phyloP scores from a whole-genome alignment of 2,329 filamentous ascomycete genomes.

The Thielaviopsis populi region DNA sequence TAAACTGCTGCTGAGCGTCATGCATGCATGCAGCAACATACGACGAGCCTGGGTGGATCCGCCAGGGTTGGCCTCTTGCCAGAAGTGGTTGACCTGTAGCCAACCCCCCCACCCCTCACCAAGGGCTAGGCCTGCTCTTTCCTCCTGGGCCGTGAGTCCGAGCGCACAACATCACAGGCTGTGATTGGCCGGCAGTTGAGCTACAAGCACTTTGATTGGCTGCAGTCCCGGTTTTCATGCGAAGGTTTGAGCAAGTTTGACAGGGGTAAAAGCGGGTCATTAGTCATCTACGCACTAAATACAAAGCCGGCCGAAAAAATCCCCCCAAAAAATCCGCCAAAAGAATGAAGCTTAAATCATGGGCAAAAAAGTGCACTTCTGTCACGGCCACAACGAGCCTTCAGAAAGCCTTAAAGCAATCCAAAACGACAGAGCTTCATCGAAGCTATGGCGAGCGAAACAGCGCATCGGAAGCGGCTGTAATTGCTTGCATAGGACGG shows the following conservation, averaged over 20 bases:
- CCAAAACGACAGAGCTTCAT: not conserved
- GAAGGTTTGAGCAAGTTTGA: constrained; percentile 36
- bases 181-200: not conserved
- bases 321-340: no score
- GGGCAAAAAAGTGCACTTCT: not conserved
- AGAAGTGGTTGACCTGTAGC: not conserved
- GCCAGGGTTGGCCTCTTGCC: not conserved
- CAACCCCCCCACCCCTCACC: not conserved
- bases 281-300: not conserved
- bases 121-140: not conserved
- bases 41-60: not conserved
- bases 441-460: not conserved
- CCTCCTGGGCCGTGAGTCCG: not conserved
- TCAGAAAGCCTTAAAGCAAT: no score
- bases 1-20: no score
- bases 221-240: constrained; percentile 21
- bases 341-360: not conserved
- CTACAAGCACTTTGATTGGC: constrained; percentile 2
- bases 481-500: not conserved
- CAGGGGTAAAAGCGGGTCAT: not conserved
- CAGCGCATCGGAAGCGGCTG: not conserved
- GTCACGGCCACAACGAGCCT: no score
- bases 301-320: not conserved
- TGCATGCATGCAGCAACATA: no score
- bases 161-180: not conserved